Conservation (phyloP, 306 rosid genomes). For the Spatholobus suberectus region DNA sequence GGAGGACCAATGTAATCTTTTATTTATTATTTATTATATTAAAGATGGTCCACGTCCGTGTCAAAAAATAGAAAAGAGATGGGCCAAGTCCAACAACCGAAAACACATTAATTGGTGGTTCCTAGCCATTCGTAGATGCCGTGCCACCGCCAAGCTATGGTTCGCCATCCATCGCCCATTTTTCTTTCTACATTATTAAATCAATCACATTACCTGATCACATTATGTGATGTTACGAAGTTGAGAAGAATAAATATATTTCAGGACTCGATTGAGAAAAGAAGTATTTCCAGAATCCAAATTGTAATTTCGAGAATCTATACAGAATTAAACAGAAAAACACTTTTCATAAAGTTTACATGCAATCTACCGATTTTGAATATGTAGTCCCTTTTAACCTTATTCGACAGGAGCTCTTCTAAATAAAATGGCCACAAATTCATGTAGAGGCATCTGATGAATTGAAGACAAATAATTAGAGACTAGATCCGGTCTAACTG, state of each 20-base stretch:
- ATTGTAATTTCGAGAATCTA: neutral
- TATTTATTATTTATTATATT: neutral
- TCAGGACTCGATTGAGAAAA: neutral
- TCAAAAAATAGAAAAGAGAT: neutral
- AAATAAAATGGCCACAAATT: conserved; percentile 24
- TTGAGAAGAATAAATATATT: neutral
- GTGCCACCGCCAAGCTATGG: conserved; percentile 29
- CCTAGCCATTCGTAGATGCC: neutral
- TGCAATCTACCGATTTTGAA: neutral
- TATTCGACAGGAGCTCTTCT: neutral
- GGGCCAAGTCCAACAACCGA: neutral
- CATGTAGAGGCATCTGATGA: neutral
- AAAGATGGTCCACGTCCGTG: neutral
- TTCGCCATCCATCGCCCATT: conserved; percentile 7
- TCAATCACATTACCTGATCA: conserved; percentile 9
- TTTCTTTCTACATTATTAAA: neutral
- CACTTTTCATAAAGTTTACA: neutral
- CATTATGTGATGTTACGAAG: neutral
- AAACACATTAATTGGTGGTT: conserved; percentile 23
- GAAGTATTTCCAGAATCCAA: neutral
- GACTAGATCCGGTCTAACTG: conserved; percentile 7
- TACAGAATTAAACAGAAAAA: neutral
- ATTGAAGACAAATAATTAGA: neutral
- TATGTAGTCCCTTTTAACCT: neutral
- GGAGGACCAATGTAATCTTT: conserved; percentile 16